Percentiles rank a stretch among this genome's conserved stretches.
These are phyloP conservation scores for Nannochloris sp. DNA, from an alignment of 139 green algal species.

Conservation along the genomic window DNA sequence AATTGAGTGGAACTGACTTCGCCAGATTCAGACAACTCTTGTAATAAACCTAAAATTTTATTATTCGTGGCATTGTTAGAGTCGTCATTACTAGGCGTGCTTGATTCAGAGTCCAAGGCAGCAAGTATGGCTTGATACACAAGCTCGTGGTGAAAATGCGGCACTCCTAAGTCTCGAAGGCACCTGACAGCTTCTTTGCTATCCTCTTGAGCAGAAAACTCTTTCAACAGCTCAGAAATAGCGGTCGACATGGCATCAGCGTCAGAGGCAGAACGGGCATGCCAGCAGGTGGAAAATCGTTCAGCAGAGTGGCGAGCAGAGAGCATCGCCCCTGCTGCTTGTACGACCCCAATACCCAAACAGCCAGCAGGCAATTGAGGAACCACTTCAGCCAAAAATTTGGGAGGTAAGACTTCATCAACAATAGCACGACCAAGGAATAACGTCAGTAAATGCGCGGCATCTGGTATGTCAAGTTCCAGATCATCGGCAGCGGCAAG, in stretches of 20 bases:
- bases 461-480: conserved; percentile 82
- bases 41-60: conserved; percentile 9
- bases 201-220: conserved; percentile 14
- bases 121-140: conserved; percentile 47
- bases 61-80: background rate
- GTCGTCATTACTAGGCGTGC: conserved; percentile 6
- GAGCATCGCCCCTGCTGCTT: conserved; percentile 49
- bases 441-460: conserved; percentile 55
- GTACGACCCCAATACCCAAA: conserved; percentile 58
- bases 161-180: conserved; percentile 55
- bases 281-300: conserved; percentile 71
- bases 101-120: background rate
- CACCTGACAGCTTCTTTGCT: conserved; percentile 50
- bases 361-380: conserved; percentile 40
- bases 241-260: conserved; percentile 39
- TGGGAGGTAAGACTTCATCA: conserved; percentile 87
- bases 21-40: conserved; percentile 19
- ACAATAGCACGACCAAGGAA: conserved; percentile 68
- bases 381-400: conserved; percentile 69
- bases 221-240: conserved; percentile 24
- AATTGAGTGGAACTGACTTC: conserved; percentile 26
- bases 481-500: conserved; percentile 70
- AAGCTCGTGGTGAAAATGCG: conserved; percentile 76
- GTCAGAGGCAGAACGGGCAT: conserved; percentile 37
- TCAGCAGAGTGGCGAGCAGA: conserved; percentile 67